Evolutionary conservation across 2,329 filamentous ascomycete genomes (phyloP).

Genomic region (Cladophialophora chaetospira): DNA sequence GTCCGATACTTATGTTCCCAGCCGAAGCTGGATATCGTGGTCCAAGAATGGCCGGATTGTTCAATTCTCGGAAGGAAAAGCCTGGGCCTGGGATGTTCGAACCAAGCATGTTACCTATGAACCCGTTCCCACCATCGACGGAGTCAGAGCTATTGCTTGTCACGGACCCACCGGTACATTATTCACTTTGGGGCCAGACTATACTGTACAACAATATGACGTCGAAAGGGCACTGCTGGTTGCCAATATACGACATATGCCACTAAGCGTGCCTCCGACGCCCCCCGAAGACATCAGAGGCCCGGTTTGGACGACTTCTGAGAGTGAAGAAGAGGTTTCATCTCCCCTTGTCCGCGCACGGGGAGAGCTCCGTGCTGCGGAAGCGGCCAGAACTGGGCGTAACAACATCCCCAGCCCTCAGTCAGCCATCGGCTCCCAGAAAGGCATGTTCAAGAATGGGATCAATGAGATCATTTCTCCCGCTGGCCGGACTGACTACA

Average conservation of each 20-base stretch:
- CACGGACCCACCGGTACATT: constrained; percentile 89
- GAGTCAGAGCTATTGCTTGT: constrained; percentile 78
- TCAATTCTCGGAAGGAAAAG: constrained; percentile 89
- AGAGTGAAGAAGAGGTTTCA: constrained; percentile 72
- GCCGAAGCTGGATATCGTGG: constrained; percentile 96
- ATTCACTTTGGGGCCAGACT: constrained; percentile 85
- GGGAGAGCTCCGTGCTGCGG: constrained; percentile 67
- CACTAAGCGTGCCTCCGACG: constrained; percentile 71
- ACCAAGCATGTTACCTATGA: constrained; percentile 97
- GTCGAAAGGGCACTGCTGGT: constrained; percentile 83
- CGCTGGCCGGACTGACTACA: constrained; percentile 45
- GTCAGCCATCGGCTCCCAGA: constrained; percentile 58
- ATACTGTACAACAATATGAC: constrained; percentile 93
- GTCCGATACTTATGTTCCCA: constrained; percentile 63
- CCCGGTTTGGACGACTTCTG: constrained; percentile 55
- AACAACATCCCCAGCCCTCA: constrained; percentile 71
- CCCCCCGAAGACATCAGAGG: constrained; percentile 70
- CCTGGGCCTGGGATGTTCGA: constrained; percentile 91
- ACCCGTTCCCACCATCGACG: constrained; percentile 79
- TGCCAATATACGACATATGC: constrained; percentile 82
- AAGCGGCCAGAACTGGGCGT: constrained; percentile 61
- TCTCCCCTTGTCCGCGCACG: constrained; percentile 75
- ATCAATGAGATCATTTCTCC: constrained; percentile 44
- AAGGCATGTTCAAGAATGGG: constrained; percentile 51
- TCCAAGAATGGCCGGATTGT: constrained; percentile 97